phyloP scores from a whole-genome alignment of 1,284 basidiomycete genomes.

The Austroboletus niveus region DNA sequence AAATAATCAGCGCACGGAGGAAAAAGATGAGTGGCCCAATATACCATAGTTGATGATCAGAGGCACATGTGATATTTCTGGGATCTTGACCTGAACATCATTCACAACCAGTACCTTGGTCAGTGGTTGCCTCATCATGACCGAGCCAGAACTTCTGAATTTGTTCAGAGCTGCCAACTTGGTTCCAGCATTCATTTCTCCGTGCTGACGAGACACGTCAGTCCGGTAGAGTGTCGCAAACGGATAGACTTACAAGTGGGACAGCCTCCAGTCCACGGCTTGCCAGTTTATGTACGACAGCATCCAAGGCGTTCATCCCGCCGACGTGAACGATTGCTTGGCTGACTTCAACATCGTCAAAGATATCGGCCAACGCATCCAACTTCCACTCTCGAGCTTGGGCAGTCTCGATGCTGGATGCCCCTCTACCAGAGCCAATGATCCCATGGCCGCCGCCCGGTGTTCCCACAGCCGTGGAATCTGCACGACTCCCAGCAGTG shows the following conservation, averaged over 20 bases:
- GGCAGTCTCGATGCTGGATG: conserved; percentile 77
- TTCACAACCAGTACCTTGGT: conserved; percentile 86
- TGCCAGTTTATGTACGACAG: conserved; percentile 87
- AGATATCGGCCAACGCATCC: conserved; percentile 89
- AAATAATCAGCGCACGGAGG: conserved; percentile 9
- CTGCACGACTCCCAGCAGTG: conserved; percentile 76
- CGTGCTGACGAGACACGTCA: conserved; percentile 51
- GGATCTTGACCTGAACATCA: conserved; percentile 86
- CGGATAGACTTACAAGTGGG: conserved; percentile 25
- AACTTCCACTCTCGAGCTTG: conserved; percentile 97
- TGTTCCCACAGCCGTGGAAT: conserved; percentile 46
- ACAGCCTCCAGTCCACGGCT: conserved; percentile 83
- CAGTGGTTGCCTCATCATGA: conserved; percentile 57
- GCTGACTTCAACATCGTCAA: conserved; percentile 84
- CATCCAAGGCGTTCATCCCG: conserved; percentile 79
- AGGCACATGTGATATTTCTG: conserved; percentile 87
- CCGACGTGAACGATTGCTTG: conserved; percentile 92
- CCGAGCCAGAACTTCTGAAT: conserved; percentile 60
- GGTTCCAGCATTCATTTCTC: conserved; percentile 82
- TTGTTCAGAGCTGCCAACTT: conserved; percentile 80
- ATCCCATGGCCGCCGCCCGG: conserved; percentile 76
- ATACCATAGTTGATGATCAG: conserved; percentile 90
- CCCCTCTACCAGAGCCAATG: conserved; percentile 83
- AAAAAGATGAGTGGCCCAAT: conserved; percentile 8
- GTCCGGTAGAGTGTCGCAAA: neutral